Evolutionary conservation across 2,329 filamentous ascomycete species (phyloP).

Genomic region (Phaeophleospora eucalypticola): DNA sequence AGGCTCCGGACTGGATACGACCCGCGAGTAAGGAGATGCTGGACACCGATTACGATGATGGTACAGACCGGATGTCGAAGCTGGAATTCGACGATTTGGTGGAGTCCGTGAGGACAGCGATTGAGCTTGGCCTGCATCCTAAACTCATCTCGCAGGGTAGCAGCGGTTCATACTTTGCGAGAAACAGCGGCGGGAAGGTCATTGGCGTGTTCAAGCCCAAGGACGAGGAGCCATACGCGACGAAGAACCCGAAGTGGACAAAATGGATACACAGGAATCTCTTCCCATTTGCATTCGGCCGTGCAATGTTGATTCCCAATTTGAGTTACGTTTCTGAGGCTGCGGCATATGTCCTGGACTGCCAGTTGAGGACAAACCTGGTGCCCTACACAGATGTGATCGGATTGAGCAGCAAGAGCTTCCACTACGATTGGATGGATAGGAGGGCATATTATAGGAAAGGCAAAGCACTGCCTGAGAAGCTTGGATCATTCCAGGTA

Average conservation of each 20-base stretch:
- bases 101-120: slow-evolving; percentile 84
- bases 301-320: slow-evolving; percentile 94
- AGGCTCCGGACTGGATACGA: slow-evolving; percentile 80
- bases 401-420: slow-evolving; percentile 89
- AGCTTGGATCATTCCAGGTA: slow-evolving; percentile 93
- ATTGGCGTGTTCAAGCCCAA: slow-evolving; percentile 99
- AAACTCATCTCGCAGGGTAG: slow-evolving; percentile 96
- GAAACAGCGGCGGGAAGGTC: slow-evolving; percentile 85
- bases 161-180: slow-evolving; percentile 95
- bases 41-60: slow-evolving; percentile 48
- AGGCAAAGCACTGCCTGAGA: slow-evolving; percentile 79
- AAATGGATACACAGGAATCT: slow-evolving; percentile 99
- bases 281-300: slow-evolving; percentile 94
- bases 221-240: slow-evolving; percentile 96
- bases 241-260: slow-evolving; percentile 93
- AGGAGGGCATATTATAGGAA: slow-evolving; percentile 82
- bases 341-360: slow-evolving; percentile 90
- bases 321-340: slow-evolving; percentile 97
- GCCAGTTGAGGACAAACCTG: slow-evolving; percentile 80
- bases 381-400: slow-evolving; percentile 97
- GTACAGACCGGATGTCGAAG: slow-evolving; percentile 62
- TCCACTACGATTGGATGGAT: slow-evolving; percentile 98
- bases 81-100: slow-evolving; percentile 82
- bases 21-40: slow-evolving; percentile 74
- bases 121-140: slow-evolving; percentile 85